These are phyloP conservation scores for Candida jianshihensis DNA, from an alignment of 805 yeast species.

Conservation along the genomic window DNA sequence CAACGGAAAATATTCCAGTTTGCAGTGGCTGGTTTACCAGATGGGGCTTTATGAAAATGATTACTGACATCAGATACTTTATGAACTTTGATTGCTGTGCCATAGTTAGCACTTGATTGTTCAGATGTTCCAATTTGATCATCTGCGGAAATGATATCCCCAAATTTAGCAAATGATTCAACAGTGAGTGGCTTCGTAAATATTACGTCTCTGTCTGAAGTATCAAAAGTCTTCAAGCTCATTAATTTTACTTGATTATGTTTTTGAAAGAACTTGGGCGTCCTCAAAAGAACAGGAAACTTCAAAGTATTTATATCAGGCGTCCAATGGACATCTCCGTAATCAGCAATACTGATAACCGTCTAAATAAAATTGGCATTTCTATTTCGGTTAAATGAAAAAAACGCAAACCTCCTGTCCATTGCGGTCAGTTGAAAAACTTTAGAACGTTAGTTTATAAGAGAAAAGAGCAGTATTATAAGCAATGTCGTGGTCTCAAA, in stretches of 20 bases:
- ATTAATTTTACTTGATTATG: slow-evolving; percentile 3
- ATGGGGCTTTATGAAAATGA: slow-evolving; percentile 39
- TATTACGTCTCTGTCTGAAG: slow-evolving; percentile 14
- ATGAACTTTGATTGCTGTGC: slow-evolving; percentile 80
- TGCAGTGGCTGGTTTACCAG: slow-evolving; percentile 44
- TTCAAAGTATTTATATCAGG: background rate
- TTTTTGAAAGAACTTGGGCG: background rate
- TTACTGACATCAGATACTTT: slow-evolving; percentile 65
- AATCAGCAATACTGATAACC: background rate
- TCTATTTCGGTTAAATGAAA: no score
- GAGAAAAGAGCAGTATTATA: background rate
- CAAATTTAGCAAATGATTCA: slow-evolving; percentile 56
- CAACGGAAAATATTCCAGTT: slow-evolving; percentile 84
- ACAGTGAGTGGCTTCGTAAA: slow-evolving; percentile 57
- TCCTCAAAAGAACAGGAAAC: no score
- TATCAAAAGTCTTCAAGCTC: slow-evolving; percentile 31
- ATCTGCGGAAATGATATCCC: slow-evolving; percentile 71
- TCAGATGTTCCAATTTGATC: slow-evolving; percentile 51
- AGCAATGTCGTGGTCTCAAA: slow-evolving; percentile 49
- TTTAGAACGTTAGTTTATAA: no score
- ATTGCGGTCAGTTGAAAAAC: slow-evolving; percentile 1
- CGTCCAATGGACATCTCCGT: background rate
- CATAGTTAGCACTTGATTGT: slow-evolving; percentile 70
- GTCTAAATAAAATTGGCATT: background rate
- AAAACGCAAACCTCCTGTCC: background rate